Base-by-base conservation (phyloP, 495 filamentous ascomycete genomes). In the Talaromyces ruber region DNA sequence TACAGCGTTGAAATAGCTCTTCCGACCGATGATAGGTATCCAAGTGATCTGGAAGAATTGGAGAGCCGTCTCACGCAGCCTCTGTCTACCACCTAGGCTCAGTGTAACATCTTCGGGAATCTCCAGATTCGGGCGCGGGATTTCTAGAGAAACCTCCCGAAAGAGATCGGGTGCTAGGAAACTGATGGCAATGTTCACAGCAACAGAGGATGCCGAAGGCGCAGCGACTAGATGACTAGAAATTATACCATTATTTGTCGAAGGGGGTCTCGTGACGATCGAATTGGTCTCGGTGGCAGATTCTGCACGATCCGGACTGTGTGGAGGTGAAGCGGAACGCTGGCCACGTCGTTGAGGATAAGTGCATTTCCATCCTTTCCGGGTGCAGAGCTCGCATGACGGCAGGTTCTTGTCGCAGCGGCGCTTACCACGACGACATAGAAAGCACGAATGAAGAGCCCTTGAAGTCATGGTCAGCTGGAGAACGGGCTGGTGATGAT, bases 391-490 rank as follows among this genome's bases (percentile, higher is more conserved):
- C 22, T 54, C 22, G 51, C 51, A 54, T 7, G 51, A 54, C 9
- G 51, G 51, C 5, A 54, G 24, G 22, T 24, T 26, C 22, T 54
- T 54, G 22, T 54, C 26, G 51, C 51, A 54, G 51, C 51, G 51
- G 21, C 51, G 51, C 51, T 54, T 54, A 54, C 26, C 21, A 14
- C 26, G 51, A 5, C 51, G 51, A 16, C 51, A 54, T 8, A 22
- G 9, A 26, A 54, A 54, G 26, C 51, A 54, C 9, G 51, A 54
- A 26, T 24, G 21, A n/a, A 54, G 51, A 54, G 51, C 51, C 3
- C 14, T 24, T 5, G 51, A 28, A 0, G 51, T 12, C 51, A 54
- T 54, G 47, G 16, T 52, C 22, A 18, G 24, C 67, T 52, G 75
- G 12, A 11, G 47, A 52, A 24, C 11, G 22, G 21, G 22, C 18